These are phyloP conservation scores for Roridomyces roridus DNA, from an alignment of 768 basidiomycete genomes.

Conservation along the genomic window DNA sequence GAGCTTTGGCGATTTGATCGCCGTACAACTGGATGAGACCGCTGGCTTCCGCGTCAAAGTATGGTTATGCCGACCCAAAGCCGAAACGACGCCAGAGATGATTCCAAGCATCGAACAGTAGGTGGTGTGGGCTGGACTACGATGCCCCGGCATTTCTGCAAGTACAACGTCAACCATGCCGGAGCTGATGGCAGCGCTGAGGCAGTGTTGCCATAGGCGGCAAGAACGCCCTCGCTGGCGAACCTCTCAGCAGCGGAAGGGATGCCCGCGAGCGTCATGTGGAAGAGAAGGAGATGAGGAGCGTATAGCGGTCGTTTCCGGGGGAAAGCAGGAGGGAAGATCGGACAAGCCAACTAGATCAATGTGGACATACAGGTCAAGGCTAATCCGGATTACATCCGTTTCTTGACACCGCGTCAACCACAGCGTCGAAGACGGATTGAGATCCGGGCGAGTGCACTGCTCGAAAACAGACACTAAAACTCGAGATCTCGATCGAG, in stretches of 20 bases:
- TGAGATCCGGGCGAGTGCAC: slow-evolving; percentile 72
- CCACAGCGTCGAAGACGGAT: slow-evolving; percentile 76
- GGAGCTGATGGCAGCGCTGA: slow-evolving; percentile 77
- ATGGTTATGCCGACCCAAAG: slow-evolving; percentile 69
- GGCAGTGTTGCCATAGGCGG: slow-evolving; percentile 82
- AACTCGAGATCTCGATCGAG: slow-evolving; percentile 84
- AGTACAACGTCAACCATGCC: slow-evolving; percentile 73
- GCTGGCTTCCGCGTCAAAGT: slow-evolving; percentile 84
- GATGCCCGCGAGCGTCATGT: slow-evolving; percentile 81
- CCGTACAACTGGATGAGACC: slow-evolving; percentile 87
- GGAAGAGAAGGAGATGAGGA: slow-evolving; percentile 83
- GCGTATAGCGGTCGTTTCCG: slow-evolving; percentile 75
- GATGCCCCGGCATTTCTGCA: slow-evolving; percentile 74
- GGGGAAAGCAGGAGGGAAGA: slow-evolving; percentile 62
- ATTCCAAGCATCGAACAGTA: slow-evolving; percentile 89
- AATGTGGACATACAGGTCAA: slow-evolving; percentile 72
- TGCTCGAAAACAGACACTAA: slow-evolving; percentile 86
- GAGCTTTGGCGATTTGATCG: slow-evolving; percentile 75
- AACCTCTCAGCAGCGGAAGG: slow-evolving; percentile 83
- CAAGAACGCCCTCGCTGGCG: slow-evolving; percentile 80
- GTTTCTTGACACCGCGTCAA: slow-evolving; percentile 81
- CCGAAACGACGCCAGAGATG: slow-evolving; percentile 71
- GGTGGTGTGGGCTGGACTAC: slow-evolving; percentile 78
- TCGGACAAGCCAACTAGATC: slow-evolving; percentile 78
- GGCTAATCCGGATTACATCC: slow-evolving; percentile 75